Base-by-base conservation (phyloP, 2,329 filamentous ascomycete species). In the Aquanectria penicillioides region DNA sequence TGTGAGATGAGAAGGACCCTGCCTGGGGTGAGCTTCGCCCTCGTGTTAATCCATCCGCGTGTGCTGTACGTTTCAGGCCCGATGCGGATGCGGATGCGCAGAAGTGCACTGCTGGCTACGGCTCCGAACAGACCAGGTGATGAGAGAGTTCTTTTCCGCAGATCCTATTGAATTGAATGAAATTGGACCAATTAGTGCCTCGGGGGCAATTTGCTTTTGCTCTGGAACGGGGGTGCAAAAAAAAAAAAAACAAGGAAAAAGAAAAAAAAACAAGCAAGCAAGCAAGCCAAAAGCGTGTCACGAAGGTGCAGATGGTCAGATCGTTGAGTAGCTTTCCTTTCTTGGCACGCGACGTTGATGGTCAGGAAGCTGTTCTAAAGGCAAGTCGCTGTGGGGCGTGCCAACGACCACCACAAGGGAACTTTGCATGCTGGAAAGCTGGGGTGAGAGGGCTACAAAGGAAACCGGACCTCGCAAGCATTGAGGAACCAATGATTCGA, bases 1-100 rank as follows among this genome's bases (percentile, higher is more conserved):
- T 43, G 55, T 57, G 46, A 58, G 44, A 62, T 62, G 46, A n/a
- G n/a, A 64, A 58, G 52, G 64, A 68, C 64, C 62, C 65, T 66
- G 48, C 55, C 64, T 68, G 58, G 41, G 58, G 49, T 33, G 48
- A 57, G 34, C 44, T 38, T 29, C 33, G 26, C 44, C 47, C 28
- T 58, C 31, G 17, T 54, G 49, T 50, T 22, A 47, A 51, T 53
- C 46, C 44, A 59, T 60, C 50, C 50, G 56, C 47, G 41, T 46
- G 46, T 54, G 65, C 57, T 46, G 31, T 52, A 63, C 57, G 60
- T 64, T 59, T 60, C 62, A 62, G 57, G 23, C 29, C 37, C 52
- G 41, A 37, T 41, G 38, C 38, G 43, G 44, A 34, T 37, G 38
- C 41, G 37, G 40, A 41, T 52, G 53, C 34, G 33, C 49, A 56